Percentiles rank a stretch among this genome's conserved stretches.
Conservation (phyloP, 169 alveolate genomes). For the Eimeria falciformis region DNA sequence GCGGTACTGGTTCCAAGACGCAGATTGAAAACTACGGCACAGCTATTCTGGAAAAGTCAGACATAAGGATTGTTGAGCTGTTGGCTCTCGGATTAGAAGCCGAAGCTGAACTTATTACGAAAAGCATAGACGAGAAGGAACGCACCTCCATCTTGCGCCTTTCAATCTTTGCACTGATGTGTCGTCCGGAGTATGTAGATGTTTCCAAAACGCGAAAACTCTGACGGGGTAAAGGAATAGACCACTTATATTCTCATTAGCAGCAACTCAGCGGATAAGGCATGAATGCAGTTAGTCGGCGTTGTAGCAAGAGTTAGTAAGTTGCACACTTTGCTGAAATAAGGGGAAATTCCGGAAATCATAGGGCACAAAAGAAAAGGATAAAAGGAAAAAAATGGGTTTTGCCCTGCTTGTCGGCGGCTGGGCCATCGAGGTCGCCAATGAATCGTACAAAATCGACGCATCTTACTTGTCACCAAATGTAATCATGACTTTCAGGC, state of each 20-base stretch:
- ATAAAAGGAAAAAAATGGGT: slow-evolving; percentile 92
- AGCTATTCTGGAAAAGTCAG: slow-evolving; percentile 89
- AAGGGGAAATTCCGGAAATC: slow-evolving; percentile 71
- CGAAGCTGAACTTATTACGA: slow-evolving; percentile 94
- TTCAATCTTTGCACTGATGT: slow-evolving; percentile 97
- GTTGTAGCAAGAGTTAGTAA: slow-evolving; percentile 78
- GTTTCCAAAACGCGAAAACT: slow-evolving; percentile 69
- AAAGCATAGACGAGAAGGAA: slow-evolving; percentile 90
- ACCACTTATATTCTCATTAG: slow-evolving; percentile 65
- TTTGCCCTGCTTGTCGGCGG: slow-evolving; percentile 95
- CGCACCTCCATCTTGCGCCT: slow-evolving; percentile 94
- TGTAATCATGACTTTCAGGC: slow-evolving; percentile 83
- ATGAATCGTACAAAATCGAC: slow-evolving; percentile 97
- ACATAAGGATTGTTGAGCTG: slow-evolving; percentile 91
- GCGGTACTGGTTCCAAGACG: slow-evolving; percentile 35
- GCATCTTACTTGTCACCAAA: slow-evolving; percentile 96
- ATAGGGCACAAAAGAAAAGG: slow-evolving; percentile 77
- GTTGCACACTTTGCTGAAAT: slow-evolving; percentile 76
- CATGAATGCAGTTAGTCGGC: slow-evolving; percentile 76
- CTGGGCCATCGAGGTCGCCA: slow-evolving; percentile 97
- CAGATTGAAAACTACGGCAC: slow-evolving; percentile 85
- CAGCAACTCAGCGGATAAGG: slow-evolving; percentile 77
- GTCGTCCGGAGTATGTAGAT: slow-evolving; percentile 97
- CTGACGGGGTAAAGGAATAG: slow-evolving; percentile 71
- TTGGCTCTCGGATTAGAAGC: slow-evolving; percentile 96